A percentile compares a stretch with the other conserved stretches of the same genome.
Conservation (phyloP, 352 stramenopile species). For the Pythium monospermum region DNA sequence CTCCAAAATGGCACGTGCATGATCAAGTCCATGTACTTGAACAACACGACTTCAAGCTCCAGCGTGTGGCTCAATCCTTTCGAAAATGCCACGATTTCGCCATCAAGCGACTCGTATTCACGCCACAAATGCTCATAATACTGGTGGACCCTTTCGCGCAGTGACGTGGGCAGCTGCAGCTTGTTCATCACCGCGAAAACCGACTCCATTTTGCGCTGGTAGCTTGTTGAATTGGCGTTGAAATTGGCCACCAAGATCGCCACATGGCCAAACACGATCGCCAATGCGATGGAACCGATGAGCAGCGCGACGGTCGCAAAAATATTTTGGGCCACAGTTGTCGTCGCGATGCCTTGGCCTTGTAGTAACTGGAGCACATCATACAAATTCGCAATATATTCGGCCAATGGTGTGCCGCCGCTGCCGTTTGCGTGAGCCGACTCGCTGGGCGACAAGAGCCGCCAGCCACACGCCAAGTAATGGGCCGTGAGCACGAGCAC, state of each 20-base stretch:
- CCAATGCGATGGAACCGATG: conserved; percentile 45
- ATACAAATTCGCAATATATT: neutral
- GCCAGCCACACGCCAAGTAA: conserved; percentile 22
- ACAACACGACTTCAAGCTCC: conserved; percentile 58
- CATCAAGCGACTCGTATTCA: conserved; percentile 63
- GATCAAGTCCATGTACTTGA: conserved; percentile 68
- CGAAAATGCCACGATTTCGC: conserved; percentile 39
- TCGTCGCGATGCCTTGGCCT: conserved; percentile 32
- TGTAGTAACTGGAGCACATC: conserved; percentile 40
- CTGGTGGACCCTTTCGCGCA: conserved; percentile 61
- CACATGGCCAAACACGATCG: conserved; percentile 60
- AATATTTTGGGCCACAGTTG: conserved; percentile 26
- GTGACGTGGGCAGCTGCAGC: conserved; percentile 32
- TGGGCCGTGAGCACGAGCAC: conserved; percentile 21
- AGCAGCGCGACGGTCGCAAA: conserved; percentile 43
- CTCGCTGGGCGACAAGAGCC: neutral
- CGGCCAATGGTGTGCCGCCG: neutral
- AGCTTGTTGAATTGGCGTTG: conserved; percentile 42
- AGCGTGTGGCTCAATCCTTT: conserved; percentile 60
- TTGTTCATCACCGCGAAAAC: conserved; percentile 58
- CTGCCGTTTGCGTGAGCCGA: neutral
- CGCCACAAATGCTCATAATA: conserved; percentile 68
- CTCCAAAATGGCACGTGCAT: conserved; percentile 56
- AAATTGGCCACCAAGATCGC: conserved; percentile 60
- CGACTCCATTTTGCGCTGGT: conserved; percentile 65